phyloP scores from a whole-genome alignment of 768 basidiomycete genomes.

The Russula sp. region DNA sequence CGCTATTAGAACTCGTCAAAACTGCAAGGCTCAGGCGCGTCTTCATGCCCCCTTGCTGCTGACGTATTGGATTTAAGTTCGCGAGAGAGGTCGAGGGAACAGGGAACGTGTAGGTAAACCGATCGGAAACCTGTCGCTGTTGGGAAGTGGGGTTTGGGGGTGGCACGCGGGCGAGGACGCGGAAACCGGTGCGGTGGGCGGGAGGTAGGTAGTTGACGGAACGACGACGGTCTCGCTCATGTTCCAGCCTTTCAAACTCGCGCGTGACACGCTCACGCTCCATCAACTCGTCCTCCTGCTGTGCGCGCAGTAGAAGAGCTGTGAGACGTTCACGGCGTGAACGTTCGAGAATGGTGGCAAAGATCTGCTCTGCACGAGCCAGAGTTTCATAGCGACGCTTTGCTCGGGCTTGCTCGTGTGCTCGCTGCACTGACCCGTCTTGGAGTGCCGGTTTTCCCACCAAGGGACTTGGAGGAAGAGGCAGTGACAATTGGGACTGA shows the following conservation, averaged over 20 bases:
- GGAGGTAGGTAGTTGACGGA: neutral
- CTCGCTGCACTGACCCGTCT: neutral
- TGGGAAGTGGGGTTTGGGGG: neutral
- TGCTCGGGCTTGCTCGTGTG: conserved; percentile 9
- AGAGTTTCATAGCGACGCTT: conserved; percentile 13
- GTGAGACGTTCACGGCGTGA: conserved; percentile 15
- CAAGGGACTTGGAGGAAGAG: neutral
- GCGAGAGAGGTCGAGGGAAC: conserved; percentile 1
- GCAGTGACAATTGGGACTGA: neutral
- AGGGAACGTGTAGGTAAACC: conserved; percentile 20
- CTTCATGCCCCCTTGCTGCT: conserved; percentile 2
- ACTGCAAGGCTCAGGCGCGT: conserved; percentile 1
- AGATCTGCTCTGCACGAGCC: conserved; percentile 13
- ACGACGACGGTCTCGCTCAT: conserved; percentile 8
- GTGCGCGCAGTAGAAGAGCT: conserved; percentile 6
- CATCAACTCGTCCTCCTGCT: conserved; percentile 7
- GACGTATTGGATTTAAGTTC: neutral
- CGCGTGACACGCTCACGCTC: conserved; percentile 9
- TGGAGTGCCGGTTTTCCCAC: neutral
- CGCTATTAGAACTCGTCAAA: conserved; percentile 1
- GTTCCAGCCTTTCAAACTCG: conserved; percentile 11
- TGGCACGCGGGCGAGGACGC: conserved; percentile 4
- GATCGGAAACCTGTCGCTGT: conserved; percentile 1
- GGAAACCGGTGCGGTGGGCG: neutral
- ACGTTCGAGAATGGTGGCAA: conserved; percentile 13